Conservation (phyloP, 768 basidiomycete species). For the Phanerochaete carnosa region DNA sequence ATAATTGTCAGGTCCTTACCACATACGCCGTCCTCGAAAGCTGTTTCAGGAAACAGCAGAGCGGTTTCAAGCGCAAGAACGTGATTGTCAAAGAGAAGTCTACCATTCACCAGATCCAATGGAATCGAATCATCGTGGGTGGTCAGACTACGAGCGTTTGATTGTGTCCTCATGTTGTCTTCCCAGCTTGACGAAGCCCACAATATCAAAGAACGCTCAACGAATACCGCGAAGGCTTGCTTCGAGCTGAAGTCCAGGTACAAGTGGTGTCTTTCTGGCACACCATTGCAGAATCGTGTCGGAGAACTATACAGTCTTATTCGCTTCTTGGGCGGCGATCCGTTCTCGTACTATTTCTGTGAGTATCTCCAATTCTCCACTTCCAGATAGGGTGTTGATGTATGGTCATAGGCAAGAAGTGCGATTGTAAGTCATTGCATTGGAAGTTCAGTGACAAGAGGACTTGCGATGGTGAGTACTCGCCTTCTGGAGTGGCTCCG, state of each 20-base stretch:
- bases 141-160: not conserved
- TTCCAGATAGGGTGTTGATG: not conserved
- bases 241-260: conserved; percentile 82
- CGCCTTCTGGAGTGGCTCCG: not conserved
- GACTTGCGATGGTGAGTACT: conserved; percentile 69
- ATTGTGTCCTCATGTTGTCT: not conserved
- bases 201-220: conserved; percentile 94
- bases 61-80: conserved; percentile 87
- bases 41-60: conserved; percentile 88
- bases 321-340: conserved; percentile 89
- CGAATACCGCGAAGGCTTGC: conserved; percentile 95
- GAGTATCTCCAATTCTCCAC: conserved; percentile 22
- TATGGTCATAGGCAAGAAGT: conserved; percentile 55
- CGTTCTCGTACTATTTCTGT: conserved; percentile 92
- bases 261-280: conserved; percentile 96
- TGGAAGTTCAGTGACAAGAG: conserved; percentile 89
- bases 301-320: conserved; percentile 96
- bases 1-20: conserved; percentile 59
- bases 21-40: conserved; percentile 90
- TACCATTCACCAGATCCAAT: conserved; percentile 77
- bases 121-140: conserved; percentile 77
- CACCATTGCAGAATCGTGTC: conserved; percentile 96
- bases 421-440: conserved; percentile 92
- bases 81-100: conserved; percentile 85
- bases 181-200: conserved; percentile 89